Percentiles rank a stretch among this genome's conserved stretches.
Conservation (phyloP, 164 flowering plant species). For the Stephania cephalantha region DNA sequence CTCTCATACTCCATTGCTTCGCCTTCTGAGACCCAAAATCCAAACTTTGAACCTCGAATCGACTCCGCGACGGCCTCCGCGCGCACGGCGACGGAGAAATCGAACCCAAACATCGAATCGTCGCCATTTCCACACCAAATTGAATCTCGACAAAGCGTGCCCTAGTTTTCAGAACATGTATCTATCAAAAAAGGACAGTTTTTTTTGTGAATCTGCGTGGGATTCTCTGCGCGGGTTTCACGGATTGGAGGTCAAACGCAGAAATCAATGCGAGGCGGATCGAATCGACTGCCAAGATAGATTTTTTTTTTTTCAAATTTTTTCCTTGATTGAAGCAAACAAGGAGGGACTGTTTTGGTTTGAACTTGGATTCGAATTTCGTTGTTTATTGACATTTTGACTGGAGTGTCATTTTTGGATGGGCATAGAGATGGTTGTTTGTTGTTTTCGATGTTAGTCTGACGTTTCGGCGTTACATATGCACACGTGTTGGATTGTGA, state of each 20-base stretch:
- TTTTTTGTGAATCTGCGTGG: neutral
- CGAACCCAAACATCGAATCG: slow-evolving; percentile 3
- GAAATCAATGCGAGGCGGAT: neutral
- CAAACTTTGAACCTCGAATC: slow-evolving; percentile 7
- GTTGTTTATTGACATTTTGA: too few relatives aligned
- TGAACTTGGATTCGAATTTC: too few relatives aligned
- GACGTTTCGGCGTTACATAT: too few relatives aligned
- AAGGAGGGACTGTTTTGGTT: too few relatives aligned
- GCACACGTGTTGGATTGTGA: too few relatives aligned
- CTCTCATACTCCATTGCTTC: neutral
- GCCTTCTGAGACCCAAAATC: neutral
- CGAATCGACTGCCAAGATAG: too few relatives aligned
- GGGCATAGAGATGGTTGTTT: too few relatives aligned
- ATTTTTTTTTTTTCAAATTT: too few relatives aligned
- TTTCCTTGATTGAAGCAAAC: too few relatives aligned
- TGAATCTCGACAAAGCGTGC: neutral
- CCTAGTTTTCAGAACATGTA: neutral
- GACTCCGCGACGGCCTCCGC: neutral
- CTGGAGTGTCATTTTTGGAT: too few relatives aligned
- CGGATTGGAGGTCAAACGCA: neutral
- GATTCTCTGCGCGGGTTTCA: neutral
- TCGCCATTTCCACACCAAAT: slow-evolving; percentile 9
- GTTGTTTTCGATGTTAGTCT: too few relatives aligned
- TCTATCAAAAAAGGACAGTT: neutral
- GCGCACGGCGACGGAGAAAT: slow-evolving; percentile 7